phyloP scores from a whole-genome alignment of 1,284 basidiomycete genomes.

The Tylopilus sp. region DNA sequence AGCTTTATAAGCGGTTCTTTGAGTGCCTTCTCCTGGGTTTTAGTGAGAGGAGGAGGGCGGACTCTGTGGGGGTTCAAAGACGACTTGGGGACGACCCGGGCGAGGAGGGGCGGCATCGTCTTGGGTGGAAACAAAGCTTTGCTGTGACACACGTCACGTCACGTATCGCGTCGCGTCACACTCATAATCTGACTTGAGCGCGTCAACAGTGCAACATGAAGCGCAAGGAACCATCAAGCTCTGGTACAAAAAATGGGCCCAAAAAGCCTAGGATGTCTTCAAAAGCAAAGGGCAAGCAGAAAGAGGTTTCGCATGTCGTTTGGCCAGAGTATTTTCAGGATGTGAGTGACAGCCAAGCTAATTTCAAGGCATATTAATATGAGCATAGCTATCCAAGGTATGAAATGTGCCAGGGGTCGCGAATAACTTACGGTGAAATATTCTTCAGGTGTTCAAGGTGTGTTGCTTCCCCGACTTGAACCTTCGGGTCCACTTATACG shows the following conservation, averaged over 20 bases:
- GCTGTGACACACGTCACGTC: slow-evolving; percentile 23
- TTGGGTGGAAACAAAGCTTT: background rate
- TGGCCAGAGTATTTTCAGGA: slow-evolving; percentile 74
- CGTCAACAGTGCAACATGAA: slow-evolving; percentile 30
- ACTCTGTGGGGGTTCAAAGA: slow-evolving; percentile 39
- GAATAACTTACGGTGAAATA: background rate
- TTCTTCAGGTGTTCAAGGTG: slow-evolving; percentile 45
- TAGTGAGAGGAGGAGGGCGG: slow-evolving; percentile 41
- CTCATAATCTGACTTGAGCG: slow-evolving; percentile 11
- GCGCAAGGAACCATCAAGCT: slow-evolving; percentile 21
- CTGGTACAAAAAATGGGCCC: slow-evolving; percentile 15
- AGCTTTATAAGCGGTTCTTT: slow-evolving; percentile 50
- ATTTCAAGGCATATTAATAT: background rate
- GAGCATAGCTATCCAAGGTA: slow-evolving; percentile 41
- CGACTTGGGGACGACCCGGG: slow-evolving; percentile 54
- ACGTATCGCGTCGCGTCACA: slow-evolving; percentile 31
- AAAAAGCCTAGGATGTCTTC: slow-evolving; percentile 40
- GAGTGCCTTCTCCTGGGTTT: slow-evolving; percentile 43
- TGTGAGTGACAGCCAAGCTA: slow-evolving; percentile 47
- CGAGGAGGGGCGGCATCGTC: slow-evolving; percentile 42
- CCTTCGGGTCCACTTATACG: background rate
- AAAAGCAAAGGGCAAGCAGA: slow-evolving; percentile 35
- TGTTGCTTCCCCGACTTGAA: slow-evolving; percentile 24
- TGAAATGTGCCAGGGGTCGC: background rate
- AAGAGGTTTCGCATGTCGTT: slow-evolving; percentile 17